Percentiles rank a stretch among this genome's conserved stretches.
These are phyloP conservation scores for Botrytis medusae DNA, from an alignment of 2,329 filamentous ascomycete genomes.

Conservation along the genomic window DNA sequence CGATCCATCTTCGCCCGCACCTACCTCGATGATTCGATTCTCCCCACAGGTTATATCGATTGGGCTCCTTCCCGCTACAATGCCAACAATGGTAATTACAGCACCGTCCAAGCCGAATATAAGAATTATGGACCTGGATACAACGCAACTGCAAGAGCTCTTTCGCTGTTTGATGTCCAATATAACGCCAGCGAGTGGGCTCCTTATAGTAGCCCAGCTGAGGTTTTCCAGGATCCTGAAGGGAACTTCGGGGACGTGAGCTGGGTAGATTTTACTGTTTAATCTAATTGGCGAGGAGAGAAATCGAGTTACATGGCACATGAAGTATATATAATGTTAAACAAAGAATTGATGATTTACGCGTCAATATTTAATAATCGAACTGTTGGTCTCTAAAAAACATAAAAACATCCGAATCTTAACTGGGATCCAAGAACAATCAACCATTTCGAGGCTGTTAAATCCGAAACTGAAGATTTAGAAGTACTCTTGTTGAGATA, in stretches of 20 bases:
- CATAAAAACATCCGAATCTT: neutral
- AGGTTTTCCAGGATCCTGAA: conserved; percentile 32
- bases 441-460: neutral
- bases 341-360: neutral
- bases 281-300: neutral
- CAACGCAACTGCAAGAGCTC: conserved; percentile 46
- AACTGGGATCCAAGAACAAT: neutral
- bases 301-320: neutral
- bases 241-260: conserved; percentile 31
- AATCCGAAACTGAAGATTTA: neutral
- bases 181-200: conserved; percentile 28
- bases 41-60: conserved; percentile 50
- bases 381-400: neutral
- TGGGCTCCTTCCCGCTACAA: conserved; percentile 42
- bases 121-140: conserved; percentile 51
- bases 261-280: conserved; percentile 33
- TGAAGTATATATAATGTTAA: neutral
- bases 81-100: conserved; percentile 35
- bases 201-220: conserved; percentile 26
- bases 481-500: neutral
- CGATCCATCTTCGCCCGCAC: conserved; percentile 52
- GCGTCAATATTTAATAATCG: neutral
- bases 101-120: conserved; percentile 55
- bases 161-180: conserved; percentile 26
- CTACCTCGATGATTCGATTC: conserved; percentile 53